Evolutionary conservation across 306 rosid genomes (phyloP).

Genomic region (Gynostemma pentaphyllum): DNA sequence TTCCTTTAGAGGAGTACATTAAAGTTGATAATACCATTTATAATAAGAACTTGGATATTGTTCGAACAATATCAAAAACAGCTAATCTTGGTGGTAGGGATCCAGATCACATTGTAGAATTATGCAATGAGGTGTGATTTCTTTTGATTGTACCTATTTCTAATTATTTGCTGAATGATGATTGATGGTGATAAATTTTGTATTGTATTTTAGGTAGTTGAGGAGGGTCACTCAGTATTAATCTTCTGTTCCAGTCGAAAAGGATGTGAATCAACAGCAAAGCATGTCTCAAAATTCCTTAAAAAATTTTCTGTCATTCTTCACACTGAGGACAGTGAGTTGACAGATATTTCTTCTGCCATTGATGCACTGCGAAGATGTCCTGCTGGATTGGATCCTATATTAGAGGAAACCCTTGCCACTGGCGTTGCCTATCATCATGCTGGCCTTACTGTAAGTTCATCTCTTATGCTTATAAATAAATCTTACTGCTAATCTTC

Average conservation of each 20-base stretch:
- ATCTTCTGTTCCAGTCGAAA: slow-evolving; percentile 95
- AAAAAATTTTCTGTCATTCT: slow-evolving; percentile 36
- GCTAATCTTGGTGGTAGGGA: slow-evolving; percentile 84
- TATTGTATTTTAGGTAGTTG: slow-evolving; percentile 65
- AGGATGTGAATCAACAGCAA: slow-evolving; percentile 98
- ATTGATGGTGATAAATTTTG: background rate
- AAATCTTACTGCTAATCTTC: slow-evolving; percentile 4
- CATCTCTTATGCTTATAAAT: background rate
- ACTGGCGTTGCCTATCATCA: slow-evolving; percentile 95
- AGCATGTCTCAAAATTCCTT: slow-evolving; percentile 70
- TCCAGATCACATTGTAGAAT: slow-evolving; percentile 95
- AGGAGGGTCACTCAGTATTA: slow-evolving; percentile 85
- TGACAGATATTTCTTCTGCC: slow-evolving; percentile 51
- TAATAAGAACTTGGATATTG: slow-evolving; percentile 67
- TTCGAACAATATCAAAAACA: slow-evolving; percentile 55
- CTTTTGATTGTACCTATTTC: background rate
- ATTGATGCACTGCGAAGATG: slow-evolving; percentile 64
- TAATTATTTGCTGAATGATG: background rate
- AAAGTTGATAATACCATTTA: slow-evolving; percentile 80
- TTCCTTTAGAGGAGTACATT: slow-evolving; percentile 88
- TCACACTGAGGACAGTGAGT: slow-evolving; percentile 42
- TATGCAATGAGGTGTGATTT: slow-evolving; percentile 78
- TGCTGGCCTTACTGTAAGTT: slow-evolving; percentile 86
- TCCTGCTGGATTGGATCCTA: slow-evolving; percentile 90
- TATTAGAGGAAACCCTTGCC: slow-evolving; percentile 75